These are phyloP conservation scores for Nannizzia gypsea DNA, from an alignment of 2,329 filamentous ascomycete genomes.

Conservation along the genomic window DNA sequence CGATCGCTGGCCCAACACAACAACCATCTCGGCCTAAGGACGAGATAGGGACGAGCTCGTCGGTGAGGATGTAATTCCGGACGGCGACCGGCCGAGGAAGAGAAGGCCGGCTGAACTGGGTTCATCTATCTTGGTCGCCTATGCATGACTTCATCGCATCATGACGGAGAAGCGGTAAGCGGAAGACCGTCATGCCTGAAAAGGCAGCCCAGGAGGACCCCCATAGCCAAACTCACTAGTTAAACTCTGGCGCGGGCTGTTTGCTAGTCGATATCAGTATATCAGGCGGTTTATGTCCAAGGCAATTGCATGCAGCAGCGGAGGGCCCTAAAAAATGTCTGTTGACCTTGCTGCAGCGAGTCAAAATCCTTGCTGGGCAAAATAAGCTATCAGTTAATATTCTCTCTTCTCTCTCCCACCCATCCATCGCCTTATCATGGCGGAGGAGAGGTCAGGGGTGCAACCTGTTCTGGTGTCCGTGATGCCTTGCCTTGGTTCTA, in stretches of 20 bases:
- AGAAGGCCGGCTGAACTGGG: neutral
- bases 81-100: neutral
- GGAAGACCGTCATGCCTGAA: too few species aligned
- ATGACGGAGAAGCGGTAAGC: too few species aligned
- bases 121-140: too few species aligned
- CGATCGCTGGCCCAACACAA: neutral
- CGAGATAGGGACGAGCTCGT: neutral
- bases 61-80: neutral
- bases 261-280: neutral
- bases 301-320: neutral
- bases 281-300: neutral
- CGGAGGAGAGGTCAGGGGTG: neutral
- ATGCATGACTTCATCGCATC: too few species aligned
- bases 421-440: too few species aligned
- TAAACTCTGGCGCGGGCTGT: too few species aligned
- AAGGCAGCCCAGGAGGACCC: too few species aligned
- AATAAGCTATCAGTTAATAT: neutral
- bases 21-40: neutral
- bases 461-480: neutral
- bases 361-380: neutral
- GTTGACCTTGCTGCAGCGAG: conserved; percentile 1
- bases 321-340: neutral
- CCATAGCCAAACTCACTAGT: too few species aligned
- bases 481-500: neutral
- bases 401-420: neutral